Evolutionary conservation across 805 yeast genomes (phyloP).

Genomic region (Yamadazyma nakazawae): DNA sequence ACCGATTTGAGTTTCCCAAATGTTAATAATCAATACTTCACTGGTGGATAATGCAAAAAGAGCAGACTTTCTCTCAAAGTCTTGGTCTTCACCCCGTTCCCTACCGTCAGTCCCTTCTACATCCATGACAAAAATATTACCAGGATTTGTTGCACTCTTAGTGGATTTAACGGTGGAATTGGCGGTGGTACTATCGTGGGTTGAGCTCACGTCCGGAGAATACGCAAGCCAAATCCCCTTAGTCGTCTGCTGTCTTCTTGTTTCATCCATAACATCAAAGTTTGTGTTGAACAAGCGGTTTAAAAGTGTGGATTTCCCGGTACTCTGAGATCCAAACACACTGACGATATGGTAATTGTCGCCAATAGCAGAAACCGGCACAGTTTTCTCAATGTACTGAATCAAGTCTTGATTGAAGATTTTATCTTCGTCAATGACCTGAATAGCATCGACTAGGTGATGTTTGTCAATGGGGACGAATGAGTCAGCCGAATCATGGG

Average conservation of each 20-base stretch:
- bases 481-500: conserved; percentile 15
- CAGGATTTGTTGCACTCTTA: conserved; percentile 18
- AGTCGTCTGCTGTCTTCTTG: conserved; percentile 78
- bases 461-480: conserved; percentile 38
- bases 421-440: conserved; percentile 61
- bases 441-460: conserved; percentile 44
- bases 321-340: conserved; percentile 95
- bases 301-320: conserved; percentile 91
- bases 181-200: conserved; percentile 17
- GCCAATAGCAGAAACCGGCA: conserved; percentile 45
- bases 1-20: conserved; percentile 98
- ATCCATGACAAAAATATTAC: conserved; percentile 75
- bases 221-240: conserved; percentile 47
- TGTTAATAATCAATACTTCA: conserved; percentile 84
- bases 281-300: conserved; percentile 81
- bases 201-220: conserved; percentile 27
- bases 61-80: conserved; percentile 95
- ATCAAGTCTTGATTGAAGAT: conserved; percentile 41
- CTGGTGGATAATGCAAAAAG: conserved; percentile 90
- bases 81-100: conserved; percentile 97
- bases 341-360: conserved; percentile 84
- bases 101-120: conserved; percentile 99
- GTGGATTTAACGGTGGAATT: neutral
- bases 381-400: conserved; percentile 32
- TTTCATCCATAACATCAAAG: conserved; percentile 92